A percentile compares a stretch with the other conserved stretches of the same genome.
phyloP scores from a whole-genome alignment of 2,329 filamentous ascomycete species.

The Microcyclospora tardicrescens region DNA sequence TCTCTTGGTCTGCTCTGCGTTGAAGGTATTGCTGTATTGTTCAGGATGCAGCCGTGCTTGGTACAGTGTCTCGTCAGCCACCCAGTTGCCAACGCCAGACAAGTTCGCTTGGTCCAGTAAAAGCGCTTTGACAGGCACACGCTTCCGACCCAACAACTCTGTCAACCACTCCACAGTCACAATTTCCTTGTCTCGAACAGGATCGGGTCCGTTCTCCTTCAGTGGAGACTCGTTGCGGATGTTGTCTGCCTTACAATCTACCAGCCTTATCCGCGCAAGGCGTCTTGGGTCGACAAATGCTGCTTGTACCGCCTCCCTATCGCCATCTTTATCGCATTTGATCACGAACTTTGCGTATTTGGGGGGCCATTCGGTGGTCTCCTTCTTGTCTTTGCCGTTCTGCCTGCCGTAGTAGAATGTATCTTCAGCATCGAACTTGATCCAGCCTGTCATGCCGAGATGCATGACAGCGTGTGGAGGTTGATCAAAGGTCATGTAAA shows the following conservation, averaged over 20 bases:
- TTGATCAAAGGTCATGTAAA: conserved; percentile 70
- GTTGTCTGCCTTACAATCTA: conserved; percentile 63
- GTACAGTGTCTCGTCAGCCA: conserved; percentile 87
- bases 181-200: conserved; percentile 64
- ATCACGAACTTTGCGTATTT: conserved; percentile 80
- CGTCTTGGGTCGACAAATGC: conserved; percentile 78
- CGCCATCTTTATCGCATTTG: conserved; percentile 33
- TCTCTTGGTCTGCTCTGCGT: conserved; percentile 53
- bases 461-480: conserved; percentile 63
- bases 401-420: conserved; percentile 54
- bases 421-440: conserved; percentile 69
- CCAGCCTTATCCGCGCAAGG: conserved; percentile 64
- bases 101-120: conserved; percentile 79
- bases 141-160: conserved; percentile 59
- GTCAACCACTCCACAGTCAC: conserved; percentile 65
- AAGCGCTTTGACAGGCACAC: conserved; percentile 78
- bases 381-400: conserved; percentile 41
- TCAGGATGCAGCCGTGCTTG: conserved; percentile 83
- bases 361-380: conserved; percentile 57
- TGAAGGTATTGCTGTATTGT: conserved; percentile 77
- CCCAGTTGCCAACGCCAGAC: conserved; percentile 94
- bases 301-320: conserved; percentile 41
- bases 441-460: conserved; percentile 55
- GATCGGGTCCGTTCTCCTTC: conserved; percentile 87
- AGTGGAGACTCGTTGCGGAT: conserved; percentile 68